Base-by-base conservation (phyloP, 768 basidiomycete species). In the Tremella fuciformis region DNA sequence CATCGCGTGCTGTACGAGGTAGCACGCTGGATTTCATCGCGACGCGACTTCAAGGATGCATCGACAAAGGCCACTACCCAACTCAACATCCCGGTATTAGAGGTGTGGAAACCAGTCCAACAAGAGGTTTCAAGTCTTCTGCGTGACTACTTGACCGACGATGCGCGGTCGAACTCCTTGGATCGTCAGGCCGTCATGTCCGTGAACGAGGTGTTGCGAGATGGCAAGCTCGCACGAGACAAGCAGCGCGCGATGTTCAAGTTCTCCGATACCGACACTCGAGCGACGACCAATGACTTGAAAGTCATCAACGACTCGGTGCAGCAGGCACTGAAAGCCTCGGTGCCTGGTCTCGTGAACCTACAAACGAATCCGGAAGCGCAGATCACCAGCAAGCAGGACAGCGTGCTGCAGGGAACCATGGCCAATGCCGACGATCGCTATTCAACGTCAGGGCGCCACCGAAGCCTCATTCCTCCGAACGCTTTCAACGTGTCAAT, bases 401-500 rank as follows among this genome's bases (percentile, higher is more conserved):
- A 64, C 46, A 78, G 83, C 2, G 82, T 85, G 21, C 65, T 87
- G 16, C 51, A 54, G n/a, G 57, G 57, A 0, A 38, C 37, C 2
- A 56, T 38, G 18, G 60, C 57, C 29, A 81, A 84, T 34, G 85
- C 84, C 13, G 90, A 91, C 53, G 89, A 92, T 64, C 85, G 86
- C 21, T 77, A 86, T 57, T 81, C 87, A 6, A 85, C 86, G 13
- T 81, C 80, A 3, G 87, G 86, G 44, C 86, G 87, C 55, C 96
- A 98, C 78, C 84, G 88, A 47, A 80, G 89, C 29, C 82, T 98
- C 19, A 86, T 97, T 56, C 84, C 84, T 48, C 88, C 96, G 1
- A 88, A 97, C 71, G 90, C 91, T 1, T 97, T 97, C 79, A 91
- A 94, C 77, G 90, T 97, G 55, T 88, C 85, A 50, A 84, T 91